Conservation (phyloP, 2,329 filamentous ascomycete genomes). For the Emergomyces pasteurianus region DNA sequence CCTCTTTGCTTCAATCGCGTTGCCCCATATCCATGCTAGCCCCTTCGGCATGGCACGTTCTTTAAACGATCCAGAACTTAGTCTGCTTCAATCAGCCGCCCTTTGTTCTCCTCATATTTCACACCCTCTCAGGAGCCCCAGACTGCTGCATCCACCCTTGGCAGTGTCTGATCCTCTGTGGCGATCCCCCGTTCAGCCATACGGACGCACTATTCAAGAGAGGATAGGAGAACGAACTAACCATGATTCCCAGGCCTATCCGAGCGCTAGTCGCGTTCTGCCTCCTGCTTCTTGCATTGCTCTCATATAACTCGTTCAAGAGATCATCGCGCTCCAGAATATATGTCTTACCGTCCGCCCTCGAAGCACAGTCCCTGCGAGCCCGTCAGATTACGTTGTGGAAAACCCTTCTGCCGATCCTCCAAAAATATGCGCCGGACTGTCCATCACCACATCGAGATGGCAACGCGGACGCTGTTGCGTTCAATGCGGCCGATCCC, state of each 20-base stretch:
- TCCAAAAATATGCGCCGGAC: slow-evolving; percentile 20
- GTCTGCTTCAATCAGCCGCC: too few species aligned
- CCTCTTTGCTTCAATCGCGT: too few species aligned
- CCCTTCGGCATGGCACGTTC: too few species aligned
- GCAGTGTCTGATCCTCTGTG: neutral
- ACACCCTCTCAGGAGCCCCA: too few species aligned
- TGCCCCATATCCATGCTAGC: too few species aligned
- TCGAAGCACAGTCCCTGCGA: neutral
- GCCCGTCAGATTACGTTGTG: slow-evolving; percentile 22
- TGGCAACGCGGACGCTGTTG: slow-evolving; percentile 16
- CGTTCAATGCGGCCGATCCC: slow-evolving; percentile 18
- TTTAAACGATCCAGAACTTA: neutral
- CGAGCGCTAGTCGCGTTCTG: neutral
- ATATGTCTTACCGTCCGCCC: neutral
- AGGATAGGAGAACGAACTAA: neutral
- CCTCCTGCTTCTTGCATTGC: neutral
- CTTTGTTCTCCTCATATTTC: too few species aligned
- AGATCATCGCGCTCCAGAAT: neutral
- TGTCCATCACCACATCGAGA: slow-evolving; percentile 18
- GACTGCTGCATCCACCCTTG: neutral
- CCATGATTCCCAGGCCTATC: neutral
- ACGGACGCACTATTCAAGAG: too few species aligned
- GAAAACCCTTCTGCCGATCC: slow-evolving; percentile 20
- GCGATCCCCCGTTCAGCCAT: too few species aligned
- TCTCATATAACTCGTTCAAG: neutral